A percentile compares a stretch with the other conserved stretches of the same genome.
Conservation (phyloP, 495 filamentous ascomycete genomes). For the Aspergillus campestris region DNA sequence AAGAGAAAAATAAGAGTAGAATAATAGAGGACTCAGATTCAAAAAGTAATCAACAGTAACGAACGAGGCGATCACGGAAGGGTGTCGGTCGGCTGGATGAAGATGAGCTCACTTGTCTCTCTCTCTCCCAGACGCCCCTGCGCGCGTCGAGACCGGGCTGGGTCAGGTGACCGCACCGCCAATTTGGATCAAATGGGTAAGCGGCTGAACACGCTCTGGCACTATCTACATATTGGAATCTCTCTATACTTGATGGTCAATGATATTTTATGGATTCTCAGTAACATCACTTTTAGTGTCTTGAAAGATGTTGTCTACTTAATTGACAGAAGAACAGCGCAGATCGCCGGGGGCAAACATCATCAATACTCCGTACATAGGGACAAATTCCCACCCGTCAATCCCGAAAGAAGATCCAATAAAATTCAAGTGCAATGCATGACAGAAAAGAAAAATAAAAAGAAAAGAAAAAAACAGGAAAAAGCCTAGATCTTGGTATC, state of each 20-base stretch:
- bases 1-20: background rate
- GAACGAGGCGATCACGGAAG: constrained; percentile 3
- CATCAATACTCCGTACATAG: no score
- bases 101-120: constrained; percentile 29
- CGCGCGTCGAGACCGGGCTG: constrained; percentile 27
- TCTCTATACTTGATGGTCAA: no score
- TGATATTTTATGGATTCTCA: no score
- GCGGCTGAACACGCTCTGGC: constrained; percentile 6
- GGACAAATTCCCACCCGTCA: no score
- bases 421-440: constrained; percentile 8
- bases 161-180: constrained; percentile 26
- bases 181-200: background rate
- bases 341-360: no score
- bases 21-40: background rate
- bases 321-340: background rate
- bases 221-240: background rate
- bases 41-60: background rate
- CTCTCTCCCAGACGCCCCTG: background rate
- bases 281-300: no score
- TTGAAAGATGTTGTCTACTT: no score
- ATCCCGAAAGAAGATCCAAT: background rate
- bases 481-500: constrained; percentile 38
- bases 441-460: constrained; percentile 6
- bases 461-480: constrained; percentile 12
- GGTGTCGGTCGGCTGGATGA: constrained; percentile 20